These are phyloP conservation scores for Xerocomus potaroensis DNA, from an alignment of 768 basidiomycete genomes.

Conservation along the genomic window DNA sequence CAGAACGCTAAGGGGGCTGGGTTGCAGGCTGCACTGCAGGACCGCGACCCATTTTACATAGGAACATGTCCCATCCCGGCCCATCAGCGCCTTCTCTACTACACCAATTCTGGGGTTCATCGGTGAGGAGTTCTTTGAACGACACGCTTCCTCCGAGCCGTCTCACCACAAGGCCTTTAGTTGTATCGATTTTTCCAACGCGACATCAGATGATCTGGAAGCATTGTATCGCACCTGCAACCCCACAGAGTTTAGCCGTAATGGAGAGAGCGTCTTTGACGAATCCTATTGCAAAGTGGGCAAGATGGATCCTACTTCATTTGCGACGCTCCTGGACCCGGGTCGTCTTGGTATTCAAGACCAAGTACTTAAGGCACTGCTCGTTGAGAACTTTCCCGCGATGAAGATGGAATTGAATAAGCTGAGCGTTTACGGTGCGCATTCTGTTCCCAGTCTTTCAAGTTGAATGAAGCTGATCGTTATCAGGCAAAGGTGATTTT, in stretches of 20 bases:
- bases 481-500: conserved; percentile 32
- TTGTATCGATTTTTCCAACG: no score
- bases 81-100: not conserved
- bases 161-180: no score
- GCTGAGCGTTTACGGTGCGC: conserved; percentile 42
- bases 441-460: not conserved
- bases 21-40: not conserved
- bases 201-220: no score
- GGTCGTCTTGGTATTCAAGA: conserved; percentile 25
- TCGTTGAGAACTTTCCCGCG: conserved; percentile 21
- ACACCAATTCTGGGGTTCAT: not conserved
- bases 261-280: conserved; percentile 37
- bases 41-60: not conserved
- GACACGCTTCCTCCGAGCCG: no score
- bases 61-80: not conserved
- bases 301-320: conserved; percentile 37
- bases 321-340: conserved; percentile 33
- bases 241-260: conserved; percentile 38
- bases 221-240: no score
- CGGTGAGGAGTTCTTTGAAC: no score
- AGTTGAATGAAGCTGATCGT: not conserved
- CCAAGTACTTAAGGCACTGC: conserved; percentile 15
- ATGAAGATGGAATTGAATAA: conserved; percentile 37
- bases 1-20: not conserved
- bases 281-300: conserved; percentile 44